Base-by-base conservation (phyloP, 768 basidiomycete species). In the Wakefieldia striispora region DNA sequence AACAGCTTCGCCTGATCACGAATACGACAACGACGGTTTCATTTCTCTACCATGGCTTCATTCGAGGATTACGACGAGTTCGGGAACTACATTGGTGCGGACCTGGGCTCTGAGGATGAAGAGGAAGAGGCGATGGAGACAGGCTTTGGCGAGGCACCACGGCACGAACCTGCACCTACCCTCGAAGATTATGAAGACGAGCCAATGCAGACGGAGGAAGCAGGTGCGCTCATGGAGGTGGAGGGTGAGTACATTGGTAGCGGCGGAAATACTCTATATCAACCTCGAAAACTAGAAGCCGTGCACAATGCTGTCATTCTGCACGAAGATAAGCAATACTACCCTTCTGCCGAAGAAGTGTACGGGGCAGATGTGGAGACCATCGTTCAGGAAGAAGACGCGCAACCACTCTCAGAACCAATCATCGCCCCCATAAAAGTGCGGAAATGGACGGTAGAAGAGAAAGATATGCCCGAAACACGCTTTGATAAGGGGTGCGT, bases 301-400 rank as follows among this genome's bases (percentile, higher is more conserved):
- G 70, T 77, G 27, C 86, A 89, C 56, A 90, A 86, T 52, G 90
- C 90, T 42, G 87, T 93, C 17, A 68, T 98, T 38, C 75, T 98
- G 39, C 95, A 98, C 61, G 97, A 98, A 66, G 90, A 99, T 72
- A 99, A 99, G 70, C 90, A 93, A 68, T 98, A 99, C 69, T 99
- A 99, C 66, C 91, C 93, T 13, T 88, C 88, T 13, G 95, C 97
- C 1, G 76, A 76, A 47, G 93, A 97, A 16, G 83, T 95, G 2
- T 99, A 99, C 68, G 97, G 97, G 3, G 75, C 82, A 34, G 97
- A 85, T 50, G 97, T 99, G 26, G 95, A 98, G 71, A 89, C 97
- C 1, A 71, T 98, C 57, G 97, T 99, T 2, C 97, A 98, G 65
- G 97, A 99, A 69, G 97, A 99, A 71, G 97, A 99, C 64, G 84